Conservation (phyloP, 176 grass and related monocot genomes). For the Triticum urartu region DNA sequence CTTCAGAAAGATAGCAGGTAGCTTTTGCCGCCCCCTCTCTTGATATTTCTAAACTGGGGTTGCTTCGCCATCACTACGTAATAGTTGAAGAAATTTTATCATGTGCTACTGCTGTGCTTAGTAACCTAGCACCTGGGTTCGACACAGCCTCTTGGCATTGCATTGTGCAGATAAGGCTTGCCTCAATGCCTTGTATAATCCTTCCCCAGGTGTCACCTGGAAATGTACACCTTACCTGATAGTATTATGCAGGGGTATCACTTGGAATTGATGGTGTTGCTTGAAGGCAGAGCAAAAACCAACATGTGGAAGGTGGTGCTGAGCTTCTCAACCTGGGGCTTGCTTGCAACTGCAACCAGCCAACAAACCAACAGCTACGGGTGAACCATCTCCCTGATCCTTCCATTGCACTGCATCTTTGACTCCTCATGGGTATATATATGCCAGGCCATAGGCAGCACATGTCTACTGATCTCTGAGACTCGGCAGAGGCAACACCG, state of each 20-base stretch:
- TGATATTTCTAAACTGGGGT: neutral
- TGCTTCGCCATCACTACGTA: slow-evolving; percentile 5
- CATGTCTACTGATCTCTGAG: slow-evolving; percentile 6
- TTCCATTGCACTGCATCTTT: slow-evolving; percentile 29
- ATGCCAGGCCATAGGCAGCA: slow-evolving; percentile 18
- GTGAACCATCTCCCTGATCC: slow-evolving; percentile 30
- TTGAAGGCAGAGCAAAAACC: slow-evolving; percentile 37
- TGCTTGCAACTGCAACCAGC: slow-evolving; percentile 50
- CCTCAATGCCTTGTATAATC: no score
- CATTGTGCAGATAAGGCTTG: no score
- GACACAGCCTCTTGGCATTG: no score
- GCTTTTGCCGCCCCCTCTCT: neutral
- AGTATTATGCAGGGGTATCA: neutral
- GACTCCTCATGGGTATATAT: slow-evolving; percentile 29
- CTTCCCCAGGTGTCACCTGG: no score
- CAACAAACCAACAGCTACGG: slow-evolving; percentile 61
- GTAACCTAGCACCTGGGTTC: neutral
- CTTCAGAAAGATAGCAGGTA: slow-evolving; percentile 39
- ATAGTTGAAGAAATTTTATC: slow-evolving; percentile 7
- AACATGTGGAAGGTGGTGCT: slow-evolving; percentile 40
- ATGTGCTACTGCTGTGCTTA: neutral
- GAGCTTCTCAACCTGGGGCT: slow-evolving; percentile 41
- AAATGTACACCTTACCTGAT: neutral
- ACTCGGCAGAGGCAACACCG: neutral
- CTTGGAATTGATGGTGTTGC: slow-evolving; percentile 30